Base-by-base conservation (phyloP, 805 yeast species). In the Kurtzmaniella fragi region DNA sequence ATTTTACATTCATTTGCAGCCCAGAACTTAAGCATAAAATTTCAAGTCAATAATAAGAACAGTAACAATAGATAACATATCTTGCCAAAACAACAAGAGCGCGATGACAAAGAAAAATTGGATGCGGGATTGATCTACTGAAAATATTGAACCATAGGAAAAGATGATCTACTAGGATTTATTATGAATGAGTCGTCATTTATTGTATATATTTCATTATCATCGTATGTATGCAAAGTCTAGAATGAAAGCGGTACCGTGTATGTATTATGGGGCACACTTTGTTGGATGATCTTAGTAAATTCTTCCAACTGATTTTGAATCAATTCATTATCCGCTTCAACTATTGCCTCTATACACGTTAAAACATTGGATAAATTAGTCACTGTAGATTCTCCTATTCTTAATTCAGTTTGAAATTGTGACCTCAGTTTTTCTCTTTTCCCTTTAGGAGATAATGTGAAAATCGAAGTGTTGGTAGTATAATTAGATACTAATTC, bases 291-390 rank as follows among this genome's bases (percentile, higher is more conserved):
- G 10, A 45, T 55, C 2, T 34, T 35, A 1, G 49, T 39, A 3
- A 53, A 42, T 5, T 40, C 38, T 8, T 36, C 35, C 28, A 61
- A 36, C 20, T 44, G 46, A 8, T 42, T 14, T 28, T 51, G 48
- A 10, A 60, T 52, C 17, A 33, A 35, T 9, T 42, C 43, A 11
- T 41, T 50, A 28, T 60, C 64, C 32, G 52, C 52, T 2, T 28
- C 7, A 11, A 51, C 35, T 61, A 60, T 58, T 27, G 59, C 63
- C 28, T 42, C 46, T 37, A 60, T 37, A 35, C 63, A 59, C 7
- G 57, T 62, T 12, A 61, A 42, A 31, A 60, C 42, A 15, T 43
- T 42, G 7, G 37, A 25, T 37, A 51, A 43, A 34, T 49, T 46
- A 7, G 38, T 33, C 14, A 35, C 17, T 8, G 34, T 36, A 8